A percentile compares a stretch with the other conserved stretches of the same genome.
Evolutionary conservation across 768 basidiomycete species (phyloP).

Genomic region (Hydnum rufescens): DNA sequence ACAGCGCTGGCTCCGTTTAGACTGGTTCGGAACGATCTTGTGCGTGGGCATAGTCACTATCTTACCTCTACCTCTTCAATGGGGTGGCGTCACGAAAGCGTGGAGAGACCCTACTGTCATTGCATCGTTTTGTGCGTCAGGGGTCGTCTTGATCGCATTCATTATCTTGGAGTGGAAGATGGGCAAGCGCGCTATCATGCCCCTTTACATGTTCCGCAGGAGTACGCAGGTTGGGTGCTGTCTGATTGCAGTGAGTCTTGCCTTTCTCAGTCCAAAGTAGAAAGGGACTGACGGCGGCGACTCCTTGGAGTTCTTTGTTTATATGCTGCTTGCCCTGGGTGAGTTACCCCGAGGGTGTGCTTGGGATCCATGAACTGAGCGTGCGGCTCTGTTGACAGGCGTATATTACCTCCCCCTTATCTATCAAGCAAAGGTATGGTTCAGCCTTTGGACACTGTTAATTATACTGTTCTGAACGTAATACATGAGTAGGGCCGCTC

Average conservation of each 20-base stretch:
- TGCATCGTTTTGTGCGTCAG: constrained; percentile 15
- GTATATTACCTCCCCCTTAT: constrained; percentile 11
- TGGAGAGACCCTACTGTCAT: constrained; percentile 26
- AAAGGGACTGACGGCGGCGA: constrained; percentile 16
- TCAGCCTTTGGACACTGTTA: not conserved
- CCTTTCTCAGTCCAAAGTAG: too few relatives aligned
- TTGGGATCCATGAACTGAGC: too few relatives aligned
- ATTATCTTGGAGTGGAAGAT: not conserved
- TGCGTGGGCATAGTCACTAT: not conserved
- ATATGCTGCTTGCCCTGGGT: too few relatives aligned
- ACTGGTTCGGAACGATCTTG: constrained; percentile 6
- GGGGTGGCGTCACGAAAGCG: constrained; percentile 28
- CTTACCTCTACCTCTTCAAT: constrained; percentile 24
- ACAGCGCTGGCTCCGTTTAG: not conserved
- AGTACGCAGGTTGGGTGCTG: constrained; percentile 17
- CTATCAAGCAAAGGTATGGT: constrained; percentile 7
- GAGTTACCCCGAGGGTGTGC: not conserved
- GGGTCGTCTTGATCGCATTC: constrained; percentile 14
- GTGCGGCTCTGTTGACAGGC: constrained; percentile 2
- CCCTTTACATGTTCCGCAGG: constrained; percentile 15
- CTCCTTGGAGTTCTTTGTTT: constrained; percentile 9
- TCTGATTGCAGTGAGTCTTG: too few relatives aligned
- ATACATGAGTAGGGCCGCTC: constrained; percentile 13
- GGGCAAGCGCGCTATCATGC: not conserved
- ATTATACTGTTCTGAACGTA: not conserved